Conservation (phyloP, 768 basidiomycete species). For the Naganishia kalamii region DNA sequence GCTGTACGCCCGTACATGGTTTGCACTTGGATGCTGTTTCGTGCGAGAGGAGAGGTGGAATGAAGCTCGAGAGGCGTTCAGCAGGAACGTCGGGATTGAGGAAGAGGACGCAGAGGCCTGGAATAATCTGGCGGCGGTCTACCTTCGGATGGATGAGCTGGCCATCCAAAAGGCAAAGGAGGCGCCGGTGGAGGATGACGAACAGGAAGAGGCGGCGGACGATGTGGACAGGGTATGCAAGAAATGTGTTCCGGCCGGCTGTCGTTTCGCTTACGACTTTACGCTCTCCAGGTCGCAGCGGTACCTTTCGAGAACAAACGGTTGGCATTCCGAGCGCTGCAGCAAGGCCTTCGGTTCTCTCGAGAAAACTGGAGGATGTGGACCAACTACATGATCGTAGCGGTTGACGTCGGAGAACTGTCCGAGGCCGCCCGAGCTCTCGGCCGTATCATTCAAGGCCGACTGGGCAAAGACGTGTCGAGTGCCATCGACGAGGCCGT, state of each 20-base stretch:
- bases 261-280: constrained; percentile 6
- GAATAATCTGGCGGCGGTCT: constrained; percentile 93
- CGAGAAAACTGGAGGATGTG: constrained; percentile 98
- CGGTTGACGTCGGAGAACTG: constrained; percentile 87
- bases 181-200: not conserved
- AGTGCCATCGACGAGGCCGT: constrained; percentile 70
- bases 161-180: not conserved
- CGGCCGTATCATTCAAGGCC: constrained; percentile 67
- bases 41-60: constrained; percentile 78
- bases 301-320: constrained; percentile 58
- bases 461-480: constrained; percentile 51
- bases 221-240: constrained; percentile 12
- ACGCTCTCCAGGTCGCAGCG: constrained; percentile 22
- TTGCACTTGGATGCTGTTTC: constrained; percentile 86
- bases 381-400: constrained; percentile 92
- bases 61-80: constrained; percentile 74
- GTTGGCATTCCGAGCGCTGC: constrained; percentile 85
- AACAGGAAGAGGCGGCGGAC: not conserved
- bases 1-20: constrained; percentile 81
- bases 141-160: constrained; percentile 65
- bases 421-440: constrained; percentile 79
- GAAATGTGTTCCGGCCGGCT: not conserved
- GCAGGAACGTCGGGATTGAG: constrained; percentile 78
- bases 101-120: constrained; percentile 97
- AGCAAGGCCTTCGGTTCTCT: constrained; percentile 73